Percentiles rank a stretch among this genome's conserved stretches.
phyloP scores from a whole-genome alignment of 2,329 filamentous ascomycete species.

The Xylariaceae sp. region DNA sequence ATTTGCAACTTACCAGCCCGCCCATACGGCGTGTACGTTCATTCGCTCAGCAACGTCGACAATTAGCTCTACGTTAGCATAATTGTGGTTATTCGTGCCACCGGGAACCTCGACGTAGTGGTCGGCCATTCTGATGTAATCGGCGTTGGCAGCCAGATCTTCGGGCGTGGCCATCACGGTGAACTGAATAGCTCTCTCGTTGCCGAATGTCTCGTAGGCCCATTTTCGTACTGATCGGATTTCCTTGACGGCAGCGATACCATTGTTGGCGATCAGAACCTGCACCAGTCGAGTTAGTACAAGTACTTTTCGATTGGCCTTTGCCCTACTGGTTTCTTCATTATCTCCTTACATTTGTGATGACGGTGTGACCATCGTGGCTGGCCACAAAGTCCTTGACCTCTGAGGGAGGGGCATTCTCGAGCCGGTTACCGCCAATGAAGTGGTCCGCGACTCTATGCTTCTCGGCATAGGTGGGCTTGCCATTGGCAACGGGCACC shows the following conservation, averaged over 20 bases:
- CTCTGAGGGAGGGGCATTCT: constrained; percentile 74
- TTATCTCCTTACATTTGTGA: constrained; percentile 76
- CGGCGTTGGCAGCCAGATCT: constrained; percentile 93
- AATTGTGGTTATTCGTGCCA: constrained; percentile 99
- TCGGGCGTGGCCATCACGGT: constrained; percentile 99
- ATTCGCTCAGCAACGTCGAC: constrained; percentile 98
- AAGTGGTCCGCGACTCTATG: constrained; percentile 87
- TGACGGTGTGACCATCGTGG: constrained; percentile 93
- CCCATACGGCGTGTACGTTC: constrained; percentile 98
- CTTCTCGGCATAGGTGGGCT: constrained; percentile 70
- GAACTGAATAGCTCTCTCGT: constrained; percentile 97
- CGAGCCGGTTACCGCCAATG: constrained; percentile 88
- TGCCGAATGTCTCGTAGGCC: constrained; percentile 99
- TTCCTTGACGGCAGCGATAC: constrained; percentile 98
- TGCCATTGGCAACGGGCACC: constrained; percentile 53
- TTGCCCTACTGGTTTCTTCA: background rate
- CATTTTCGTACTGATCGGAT: constrained; percentile 99
- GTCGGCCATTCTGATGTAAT: constrained; percentile 99
- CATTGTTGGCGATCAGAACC: constrained; percentile 99
- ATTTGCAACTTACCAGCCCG: constrained; percentile 72
- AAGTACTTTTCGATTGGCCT: background rate
- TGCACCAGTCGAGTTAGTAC: constrained; percentile 35
- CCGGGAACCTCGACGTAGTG: constrained; percentile 99
- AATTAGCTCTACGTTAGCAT: constrained; percentile 98
- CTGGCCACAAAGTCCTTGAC: constrained; percentile 94